phyloP scores from a whole-genome alignment of 2,329 filamentous ascomycete species.

The Calonectria pauciramosa region DNA sequence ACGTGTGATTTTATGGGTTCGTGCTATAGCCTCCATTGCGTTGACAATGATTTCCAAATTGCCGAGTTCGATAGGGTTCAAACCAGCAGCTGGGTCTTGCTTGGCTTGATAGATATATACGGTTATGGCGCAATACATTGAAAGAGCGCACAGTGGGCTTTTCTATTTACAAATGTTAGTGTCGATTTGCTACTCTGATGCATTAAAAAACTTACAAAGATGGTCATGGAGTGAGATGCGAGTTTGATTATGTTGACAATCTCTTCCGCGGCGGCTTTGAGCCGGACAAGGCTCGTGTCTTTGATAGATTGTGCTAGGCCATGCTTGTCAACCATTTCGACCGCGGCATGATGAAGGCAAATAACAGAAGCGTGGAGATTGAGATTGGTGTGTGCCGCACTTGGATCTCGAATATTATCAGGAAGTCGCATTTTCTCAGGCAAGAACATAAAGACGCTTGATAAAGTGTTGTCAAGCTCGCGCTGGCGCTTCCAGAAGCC shows the following conservation, averaged over 20 bases:
- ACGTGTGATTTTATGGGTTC: constrained; percentile 80
- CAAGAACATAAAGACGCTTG: constrained; percentile 83
- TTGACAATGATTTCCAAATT: constrained; percentile 82
- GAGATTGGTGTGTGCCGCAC: constrained; percentile 87
- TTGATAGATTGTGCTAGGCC: constrained; percentile 75
- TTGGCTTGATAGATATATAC: constrained; percentile 87
- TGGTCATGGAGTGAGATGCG: constrained; percentile 77
- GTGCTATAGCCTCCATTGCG: constrained; percentile 83
- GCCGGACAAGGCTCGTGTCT: constrained; percentile 78
- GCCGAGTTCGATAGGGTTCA: constrained; percentile 59
- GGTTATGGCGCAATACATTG: constrained; percentile 86
- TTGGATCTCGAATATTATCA: constrained; percentile 74
- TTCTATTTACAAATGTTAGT: constrained; percentile 41
- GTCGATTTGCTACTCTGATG: not conserved
- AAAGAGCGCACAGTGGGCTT: constrained; percentile 71
- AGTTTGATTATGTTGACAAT: constrained; percentile 87
- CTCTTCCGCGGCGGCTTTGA: constrained; percentile 85
- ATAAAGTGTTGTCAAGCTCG: constrained; percentile 83
- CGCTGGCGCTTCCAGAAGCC: constrained; percentile 90
- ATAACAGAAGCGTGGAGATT: constrained; percentile 90
- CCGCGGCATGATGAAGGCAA: constrained; percentile 89
- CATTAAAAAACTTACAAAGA: constrained; percentile 68
- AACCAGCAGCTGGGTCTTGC: constrained; percentile 71
- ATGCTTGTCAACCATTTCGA: constrained; percentile 84
- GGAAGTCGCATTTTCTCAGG: constrained; percentile 83